Evolutionary conservation across 2,329 filamentous ascomycete genomes (phyloP).

Genomic region (Pseudopithomyces maydicus): DNA sequence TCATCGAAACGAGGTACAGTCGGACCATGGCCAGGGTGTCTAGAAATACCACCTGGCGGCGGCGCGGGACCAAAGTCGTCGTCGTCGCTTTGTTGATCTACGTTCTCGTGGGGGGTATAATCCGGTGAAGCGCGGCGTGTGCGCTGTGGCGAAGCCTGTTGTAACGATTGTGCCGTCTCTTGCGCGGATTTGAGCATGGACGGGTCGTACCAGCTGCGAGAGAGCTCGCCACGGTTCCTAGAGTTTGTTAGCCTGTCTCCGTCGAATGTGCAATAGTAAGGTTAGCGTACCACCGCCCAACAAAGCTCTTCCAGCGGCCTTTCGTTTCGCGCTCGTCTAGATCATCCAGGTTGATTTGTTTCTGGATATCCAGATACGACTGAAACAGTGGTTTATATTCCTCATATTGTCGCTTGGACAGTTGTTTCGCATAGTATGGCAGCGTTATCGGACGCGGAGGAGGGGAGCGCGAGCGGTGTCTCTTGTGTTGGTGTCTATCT

Average conservation of each 20-base stretch:
- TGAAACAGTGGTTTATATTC: conserved; percentile 75
- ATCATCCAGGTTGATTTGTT: conserved; percentile 70
- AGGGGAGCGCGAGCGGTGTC: conserved; percentile 39
- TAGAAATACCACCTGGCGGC: conserved; percentile 42
- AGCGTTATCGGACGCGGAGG: conserved; percentile 47
- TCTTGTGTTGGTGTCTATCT: conserved; percentile 29
- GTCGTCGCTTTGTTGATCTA: conserved; percentile 26
- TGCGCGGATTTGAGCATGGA: conserved; percentile 65
- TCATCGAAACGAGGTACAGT: conserved; percentile 75
- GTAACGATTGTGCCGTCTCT: conserved; percentile 32
- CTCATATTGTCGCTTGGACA: conserved; percentile 72
- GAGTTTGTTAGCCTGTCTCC: conserved; percentile 51
- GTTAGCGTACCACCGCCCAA: conserved; percentile 73
- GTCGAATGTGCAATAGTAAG: neutral
- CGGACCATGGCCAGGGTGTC: conserved; percentile 52
- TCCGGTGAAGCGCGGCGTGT: conserved; percentile 26
- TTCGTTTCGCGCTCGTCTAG: conserved; percentile 76
- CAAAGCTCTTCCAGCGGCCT: conserved; percentile 92
- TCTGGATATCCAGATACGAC: conserved; percentile 87
- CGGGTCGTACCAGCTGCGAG: conserved; percentile 92
- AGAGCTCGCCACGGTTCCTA: conserved; percentile 83
- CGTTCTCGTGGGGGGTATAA: conserved; percentile 17
- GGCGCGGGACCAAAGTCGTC: conserved; percentile 63
- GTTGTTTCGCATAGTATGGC: conserved; percentile 67
- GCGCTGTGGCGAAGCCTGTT: conserved; percentile 13